Evolutionary conservation across 2,329 filamentous ascomycete species (phyloP).

Genomic region (Passalora sequoiae): DNA sequence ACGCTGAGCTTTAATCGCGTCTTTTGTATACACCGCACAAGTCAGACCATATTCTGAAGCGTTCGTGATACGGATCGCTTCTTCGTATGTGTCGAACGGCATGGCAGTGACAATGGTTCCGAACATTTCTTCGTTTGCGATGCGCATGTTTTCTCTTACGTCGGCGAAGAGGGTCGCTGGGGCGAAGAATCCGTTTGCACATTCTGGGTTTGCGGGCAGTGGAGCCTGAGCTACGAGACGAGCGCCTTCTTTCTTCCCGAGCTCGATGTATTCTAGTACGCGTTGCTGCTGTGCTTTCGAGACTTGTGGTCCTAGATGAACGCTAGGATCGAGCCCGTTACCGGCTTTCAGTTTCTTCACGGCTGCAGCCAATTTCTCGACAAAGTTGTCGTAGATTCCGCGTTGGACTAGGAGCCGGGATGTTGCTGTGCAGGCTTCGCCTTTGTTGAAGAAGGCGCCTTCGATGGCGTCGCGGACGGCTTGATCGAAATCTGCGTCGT

Average conservation of each 20-base stretch:
- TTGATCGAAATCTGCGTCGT: constrained; percentile 52
- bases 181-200: constrained; percentile 21
- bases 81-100: constrained; percentile 57
- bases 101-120: constrained; percentile 35
- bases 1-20: constrained; percentile 66
- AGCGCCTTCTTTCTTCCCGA: constrained; percentile 47
- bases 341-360: constrained; percentile 54
- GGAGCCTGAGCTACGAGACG: constrained; percentile 12
- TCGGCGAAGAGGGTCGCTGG: constrained; percentile 21
- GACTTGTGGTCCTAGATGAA: constrained; percentile 66
- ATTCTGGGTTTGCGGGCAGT: constrained; percentile 10
- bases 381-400: constrained; percentile 55
- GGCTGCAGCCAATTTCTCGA: constrained; percentile 46
- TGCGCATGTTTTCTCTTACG: constrained; percentile 16
- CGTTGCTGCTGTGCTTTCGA: constrained; percentile 60
- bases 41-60: constrained; percentile 72
- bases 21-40: constrained; percentile 64
- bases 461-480: constrained; percentile 61
- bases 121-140: constrained; percentile 40
- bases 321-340: constrained; percentile 60
- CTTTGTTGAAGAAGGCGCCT: constrained; percentile 52
- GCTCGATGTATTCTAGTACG: constrained; percentile 17
- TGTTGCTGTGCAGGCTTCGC: constrained; percentile 54
- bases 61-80: constrained; percentile 68
- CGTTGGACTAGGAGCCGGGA: constrained; percentile 53